Evolutionary conservation across 2,329 filamentous ascomycete genomes (phyloP).

Genomic region (Fusarium sp.): DNA sequence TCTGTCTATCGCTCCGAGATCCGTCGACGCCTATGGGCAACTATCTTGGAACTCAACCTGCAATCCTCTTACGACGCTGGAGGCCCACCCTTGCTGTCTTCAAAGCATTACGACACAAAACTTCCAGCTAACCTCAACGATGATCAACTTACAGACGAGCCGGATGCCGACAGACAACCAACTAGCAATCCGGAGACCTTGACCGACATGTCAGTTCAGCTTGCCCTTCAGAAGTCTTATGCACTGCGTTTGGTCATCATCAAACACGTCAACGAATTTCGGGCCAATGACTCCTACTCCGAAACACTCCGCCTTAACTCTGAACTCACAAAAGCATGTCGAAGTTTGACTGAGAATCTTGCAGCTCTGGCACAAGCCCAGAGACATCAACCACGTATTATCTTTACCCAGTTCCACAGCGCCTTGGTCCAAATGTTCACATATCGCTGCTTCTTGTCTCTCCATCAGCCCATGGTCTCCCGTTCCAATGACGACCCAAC

Average conservation of each 20-base stretch:
- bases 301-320: slow-evolving; percentile 60
- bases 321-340: slow-evolving; percentile 57
- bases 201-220: slow-evolving; percentile 62
- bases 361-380: slow-evolving; percentile 52
- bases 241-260: slow-evolving; percentile 58
- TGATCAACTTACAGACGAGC: slow-evolving; percentile 58
- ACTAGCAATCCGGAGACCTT: slow-evolving; percentile 29
- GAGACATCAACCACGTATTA: slow-evolving; percentile 24
- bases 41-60: slow-evolving; percentile 65
- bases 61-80: slow-evolving; percentile 64
- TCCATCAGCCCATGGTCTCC: slow-evolving; percentile 64
- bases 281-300: slow-evolving; percentile 57
- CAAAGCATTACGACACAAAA: slow-evolving; percentile 62
- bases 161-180: slow-evolving; percentile 38
- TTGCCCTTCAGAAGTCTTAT: slow-evolving; percentile 59
- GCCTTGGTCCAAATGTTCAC: slow-evolving; percentile 57
- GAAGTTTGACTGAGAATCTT: slow-evolving; percentile 49
- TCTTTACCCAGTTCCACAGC: slow-evolving; percentile 55
- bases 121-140: slow-evolving; percentile 65
- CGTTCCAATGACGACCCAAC: slow-evolving; percentile 58
- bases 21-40: slow-evolving; percentile 67
- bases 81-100: slow-evolving; percentile 60
- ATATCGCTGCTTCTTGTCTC: slow-evolving; percentile 62
- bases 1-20: slow-evolving; percentile 63
- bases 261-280: slow-evolving; percentile 60